Conservation (phyloP, 345 rosid species). For the Pugionium cornutum region DNA sequence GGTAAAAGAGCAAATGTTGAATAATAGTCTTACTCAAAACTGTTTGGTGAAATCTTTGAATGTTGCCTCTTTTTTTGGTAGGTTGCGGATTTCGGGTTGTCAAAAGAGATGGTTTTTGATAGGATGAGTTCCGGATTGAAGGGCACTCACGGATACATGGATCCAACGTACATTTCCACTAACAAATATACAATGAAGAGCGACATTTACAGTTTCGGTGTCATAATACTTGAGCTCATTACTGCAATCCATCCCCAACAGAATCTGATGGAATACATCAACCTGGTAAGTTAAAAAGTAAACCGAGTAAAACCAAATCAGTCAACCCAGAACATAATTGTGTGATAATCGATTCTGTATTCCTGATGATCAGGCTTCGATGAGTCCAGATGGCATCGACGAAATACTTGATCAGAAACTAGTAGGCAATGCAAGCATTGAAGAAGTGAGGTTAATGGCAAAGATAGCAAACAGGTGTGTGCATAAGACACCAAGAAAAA, state of each 20-base stretch:
- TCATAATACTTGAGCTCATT: constrained; percentile 87
- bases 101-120: constrained; percentile 82
- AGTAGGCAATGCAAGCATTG: constrained; percentile 56
- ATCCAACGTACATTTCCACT: constrained; percentile 77
- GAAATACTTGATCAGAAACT: constrained; percentile 80
- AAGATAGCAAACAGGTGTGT: constrained; percentile 68
- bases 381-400: constrained; percentile 81
- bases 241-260: constrained; percentile 95
- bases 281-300: constrained; percentile 61
- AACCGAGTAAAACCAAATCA: not conserved
- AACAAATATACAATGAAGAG: constrained; percentile 85
- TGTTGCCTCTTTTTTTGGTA: constrained; percentile 13
- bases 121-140: constrained; percentile 75
- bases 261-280: constrained; percentile 84
- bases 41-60: not conserved
- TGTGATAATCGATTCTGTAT: constrained; percentile 15
- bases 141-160: constrained; percentile 96
- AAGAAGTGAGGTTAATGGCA: constrained; percentile 74
- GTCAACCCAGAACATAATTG: not conserved
- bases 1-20: constrained; percentile 44
- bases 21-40: not conserved
- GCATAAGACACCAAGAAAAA: constrained; percentile 68
- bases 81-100: constrained; percentile 98
- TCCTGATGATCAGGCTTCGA: constrained; percentile 56
- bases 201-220: constrained; percentile 88